Base-by-base conservation (phyloP, 352 stramenopile species). In the Phytophthora cryptogea region DNA sequence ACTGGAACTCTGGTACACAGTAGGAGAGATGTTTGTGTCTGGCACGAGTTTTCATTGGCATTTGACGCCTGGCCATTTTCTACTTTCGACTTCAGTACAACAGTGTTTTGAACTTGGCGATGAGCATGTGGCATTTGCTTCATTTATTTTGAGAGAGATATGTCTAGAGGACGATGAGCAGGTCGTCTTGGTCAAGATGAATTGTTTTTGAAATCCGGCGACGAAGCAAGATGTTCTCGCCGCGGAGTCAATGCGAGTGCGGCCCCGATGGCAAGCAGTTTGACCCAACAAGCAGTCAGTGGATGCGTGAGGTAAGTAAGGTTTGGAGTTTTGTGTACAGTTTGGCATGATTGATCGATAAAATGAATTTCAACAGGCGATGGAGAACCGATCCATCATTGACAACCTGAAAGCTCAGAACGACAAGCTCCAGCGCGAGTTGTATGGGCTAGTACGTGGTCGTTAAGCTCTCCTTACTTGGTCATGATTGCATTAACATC, bases 251-350 rank as follows among this genome's bases (percentile, higher is more conserved):
- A 61, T 57, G 47, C 16, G 58, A 60, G 13, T 63, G 41, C 47
- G 47, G 52, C 11, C 16, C 23, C 4, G 73, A 85, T 58, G 20
- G 49, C 7, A 82, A 75, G 50, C 80, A 80, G 40, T 88, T 76
- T 62, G 75, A 89, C 40, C 66, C 66, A 36, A 58, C 62, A 20
- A 46, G 61, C n/a, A 75, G 64, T 43, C 80, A 89, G 47, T 89
- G 80, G 80, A 88, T 89, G 80, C 75, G 75, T 8, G 80, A 89
- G 61, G 79, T 89, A 28, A 27, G 62, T 23, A 2, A 44, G 4
- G 1, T 14, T 30, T 43, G 8, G 17, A 17, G 40, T 43, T 8
- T 11, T 42, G 36, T 11, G 32, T 10, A 26, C n/a, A 35, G 1
- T 31, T 5, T 47, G 41, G 16, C 20, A 41, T 28, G 13, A 40